Evolutionary conservation across 179 eudicot genomes (phyloP).

Genomic region (Vitellaria paradoxa): DNA sequence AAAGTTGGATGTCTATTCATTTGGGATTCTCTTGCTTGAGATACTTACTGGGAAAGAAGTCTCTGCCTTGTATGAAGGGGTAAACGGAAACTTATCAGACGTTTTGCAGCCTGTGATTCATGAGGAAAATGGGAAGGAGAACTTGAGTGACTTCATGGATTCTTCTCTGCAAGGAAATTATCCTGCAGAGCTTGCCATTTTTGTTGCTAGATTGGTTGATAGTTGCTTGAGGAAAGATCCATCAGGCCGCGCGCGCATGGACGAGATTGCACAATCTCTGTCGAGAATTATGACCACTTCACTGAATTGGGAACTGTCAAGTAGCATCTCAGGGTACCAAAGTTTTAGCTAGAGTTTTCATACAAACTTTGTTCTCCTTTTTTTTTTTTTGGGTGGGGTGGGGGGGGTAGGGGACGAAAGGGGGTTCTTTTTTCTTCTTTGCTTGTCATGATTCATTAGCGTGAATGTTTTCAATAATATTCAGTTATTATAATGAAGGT

Average conservation of each 20-base stretch:
- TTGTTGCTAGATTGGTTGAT: conserved; percentile 40
- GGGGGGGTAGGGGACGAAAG: too few relatives aligned
- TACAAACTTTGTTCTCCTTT: too few relatives aligned
- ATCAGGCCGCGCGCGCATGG: conserved; percentile 62
- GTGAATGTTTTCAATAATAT: too few relatives aligned
- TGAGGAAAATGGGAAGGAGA: conserved; percentile 37
- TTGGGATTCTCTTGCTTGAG: conserved; percentile 80
- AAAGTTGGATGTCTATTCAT: conserved; percentile 78
- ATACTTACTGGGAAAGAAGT: conserved; percentile 60
- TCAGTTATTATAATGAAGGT: neutral
- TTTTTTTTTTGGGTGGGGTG: neutral
- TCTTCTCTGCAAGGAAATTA: conserved; percentile 58
- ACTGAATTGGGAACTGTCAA: conserved; percentile 46
- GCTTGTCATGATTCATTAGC: neutral
- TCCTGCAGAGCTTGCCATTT: conserved; percentile 50
- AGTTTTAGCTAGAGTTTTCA: conserved; percentile 8
- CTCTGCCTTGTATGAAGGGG: conserved; percentile 30
- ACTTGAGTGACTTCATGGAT: conserved; percentile 47
- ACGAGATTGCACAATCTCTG: conserved; percentile 53
- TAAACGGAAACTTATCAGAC: conserved; percentile 27
- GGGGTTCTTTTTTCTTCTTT: neutral
- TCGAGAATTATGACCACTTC: conserved; percentile 53
- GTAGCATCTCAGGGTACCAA: conserved; percentile 24
- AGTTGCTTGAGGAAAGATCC: conserved; percentile 56
- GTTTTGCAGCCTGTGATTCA: conserved; percentile 28